phyloP scores from a whole-genome alignment of 441 rosid species.

The Sinapis alba region DNA sequence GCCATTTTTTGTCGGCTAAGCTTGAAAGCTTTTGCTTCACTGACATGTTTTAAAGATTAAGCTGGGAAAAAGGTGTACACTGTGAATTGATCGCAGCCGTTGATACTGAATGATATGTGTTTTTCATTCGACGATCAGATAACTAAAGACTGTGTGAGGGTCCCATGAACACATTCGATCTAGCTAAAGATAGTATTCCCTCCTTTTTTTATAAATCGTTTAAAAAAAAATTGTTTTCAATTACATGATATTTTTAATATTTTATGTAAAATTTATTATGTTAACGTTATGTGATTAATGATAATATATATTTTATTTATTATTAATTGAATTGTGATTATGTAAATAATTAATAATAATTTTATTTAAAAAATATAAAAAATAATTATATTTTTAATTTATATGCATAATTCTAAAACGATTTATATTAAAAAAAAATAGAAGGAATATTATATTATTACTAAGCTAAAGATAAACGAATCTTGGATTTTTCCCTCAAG shows the following conservation, averaged over 20 bases:
- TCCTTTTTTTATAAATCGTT: too few species aligned
- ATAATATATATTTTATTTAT: too few species aligned
- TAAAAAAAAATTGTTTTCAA: too few species aligned
- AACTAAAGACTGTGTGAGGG: background rate
- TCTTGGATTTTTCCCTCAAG: background rate
- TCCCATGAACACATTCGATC: background rate
- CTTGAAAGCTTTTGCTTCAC: constrained; percentile 30
- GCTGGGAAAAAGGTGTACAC: background rate
- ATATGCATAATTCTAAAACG: too few species aligned
- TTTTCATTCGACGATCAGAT: constrained; percentile 16
- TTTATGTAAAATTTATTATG: too few species aligned
- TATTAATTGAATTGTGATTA: too few species aligned
- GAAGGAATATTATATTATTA: background rate
- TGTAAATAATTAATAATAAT: too few species aligned
- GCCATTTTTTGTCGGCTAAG: constrained; percentile 39
- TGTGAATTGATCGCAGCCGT: constrained; percentile 12
- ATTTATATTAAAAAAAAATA: too few species aligned
- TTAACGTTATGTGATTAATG: too few species aligned
- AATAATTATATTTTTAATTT: too few species aligned
- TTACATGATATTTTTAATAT: too few species aligned
- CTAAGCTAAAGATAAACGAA: background rate
- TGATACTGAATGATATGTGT: background rate
- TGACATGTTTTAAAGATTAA: background rate
- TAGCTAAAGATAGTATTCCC: background rate
- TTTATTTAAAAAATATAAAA: too few species aligned